phyloP scores from a whole-genome alignment of 73 alveolate species.

The Diophrys appendiculata region DNA sequence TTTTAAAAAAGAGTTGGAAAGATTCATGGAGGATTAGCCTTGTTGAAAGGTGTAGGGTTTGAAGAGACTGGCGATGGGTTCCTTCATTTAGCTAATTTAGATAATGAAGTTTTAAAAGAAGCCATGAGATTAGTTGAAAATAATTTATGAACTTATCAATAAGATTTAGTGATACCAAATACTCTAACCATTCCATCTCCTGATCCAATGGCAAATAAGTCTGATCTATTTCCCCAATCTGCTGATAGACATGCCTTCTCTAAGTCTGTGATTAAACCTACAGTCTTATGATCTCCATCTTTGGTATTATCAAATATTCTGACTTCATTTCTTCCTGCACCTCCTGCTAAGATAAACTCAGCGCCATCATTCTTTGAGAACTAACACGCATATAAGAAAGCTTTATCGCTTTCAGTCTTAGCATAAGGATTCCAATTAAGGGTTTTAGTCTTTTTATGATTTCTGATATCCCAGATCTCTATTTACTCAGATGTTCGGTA shows the following conservation, averaged over 20 bases:
- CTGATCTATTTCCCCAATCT: conserved; percentile 55
- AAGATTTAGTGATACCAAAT: conserved; percentile 14
- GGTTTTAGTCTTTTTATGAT: no score
- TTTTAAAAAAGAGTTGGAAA: conserved; percentile 69
- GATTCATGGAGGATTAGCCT: conserved; percentile 62
- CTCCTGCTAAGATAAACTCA: conserved; percentile 70
- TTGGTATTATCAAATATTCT: conserved; percentile 58
- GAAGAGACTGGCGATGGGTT: conserved; percentile 56
- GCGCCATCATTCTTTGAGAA: no score
- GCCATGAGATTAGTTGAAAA: conserved; percentile 40
- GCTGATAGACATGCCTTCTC: conserved; percentile 64
- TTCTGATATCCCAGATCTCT: no score
- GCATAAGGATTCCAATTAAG: no score
- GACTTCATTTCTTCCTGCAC: conserved; percentile 69
- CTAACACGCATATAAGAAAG: no score
- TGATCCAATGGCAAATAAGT: conserved; percentile 69
- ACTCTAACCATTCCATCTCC: conserved; percentile 73
- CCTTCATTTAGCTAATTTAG: conserved; percentile 9
- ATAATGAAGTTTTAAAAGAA: conserved; percentile 26
- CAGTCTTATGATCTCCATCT: conserved; percentile 35
- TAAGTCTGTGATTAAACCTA: conserved; percentile 58
- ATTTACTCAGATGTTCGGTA: no score
- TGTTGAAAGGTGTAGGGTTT: conserved; percentile 75
- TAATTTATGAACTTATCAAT: conserved; percentile 11
- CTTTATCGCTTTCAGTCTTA: no score